Percentiles rank a stretch among this genome's conserved stretches.
These are phyloP conservation scores for Colletotrichum spaethianum DNA, from an alignment of 2,329 filamentous ascomycete species.

Conservation along the genomic window DNA sequence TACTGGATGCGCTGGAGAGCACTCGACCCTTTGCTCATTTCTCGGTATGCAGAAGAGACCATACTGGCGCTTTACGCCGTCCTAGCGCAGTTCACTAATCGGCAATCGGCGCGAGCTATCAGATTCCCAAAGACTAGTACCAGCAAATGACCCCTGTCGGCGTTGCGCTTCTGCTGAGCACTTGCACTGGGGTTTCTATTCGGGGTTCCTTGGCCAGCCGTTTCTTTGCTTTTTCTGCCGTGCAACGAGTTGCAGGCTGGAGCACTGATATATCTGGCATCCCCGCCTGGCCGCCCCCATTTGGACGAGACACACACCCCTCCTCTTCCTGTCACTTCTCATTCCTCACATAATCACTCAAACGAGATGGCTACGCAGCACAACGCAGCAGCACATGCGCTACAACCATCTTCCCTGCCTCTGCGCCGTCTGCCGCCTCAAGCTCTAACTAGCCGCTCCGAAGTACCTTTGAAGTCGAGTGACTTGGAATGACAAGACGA, in stretches of 20 bases:
- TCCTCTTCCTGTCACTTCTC: conserved; percentile 27
- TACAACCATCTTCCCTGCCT: conserved; percentile 19
- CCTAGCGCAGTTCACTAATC: conserved; percentile 34
- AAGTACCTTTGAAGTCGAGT: conserved; percentile 33
- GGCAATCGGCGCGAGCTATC: conserved; percentile 30
- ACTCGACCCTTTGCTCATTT: conserved; percentile 6
- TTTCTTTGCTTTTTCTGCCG: conserved; percentile 19
- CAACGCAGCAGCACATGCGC: conserved; percentile 29
- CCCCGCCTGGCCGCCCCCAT: conserved; percentile 10
- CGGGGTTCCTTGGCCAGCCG: neutral
- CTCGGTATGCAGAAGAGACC: neutral
- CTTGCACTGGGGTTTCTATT: neutral
- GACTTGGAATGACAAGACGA: conserved; percentile 23
- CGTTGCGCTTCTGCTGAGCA: conserved; percentile 1
- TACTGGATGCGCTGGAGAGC: neutral
- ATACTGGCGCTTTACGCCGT: neutral
- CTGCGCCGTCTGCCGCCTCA: neutral
- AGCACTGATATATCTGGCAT: conserved; percentile 30
- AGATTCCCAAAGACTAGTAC: conserved; percentile 24
- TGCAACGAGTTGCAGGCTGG: neutral
- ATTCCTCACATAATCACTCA: conserved; percentile 36
- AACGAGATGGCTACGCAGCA: conserved; percentile 37
- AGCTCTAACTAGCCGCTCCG: neutral
- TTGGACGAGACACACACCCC: neutral
- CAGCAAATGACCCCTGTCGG: conserved; percentile 16